Base-by-base conservation (phyloP, 2,329 filamentous ascomycete genomes). In the Didymella segeticola region DNA sequence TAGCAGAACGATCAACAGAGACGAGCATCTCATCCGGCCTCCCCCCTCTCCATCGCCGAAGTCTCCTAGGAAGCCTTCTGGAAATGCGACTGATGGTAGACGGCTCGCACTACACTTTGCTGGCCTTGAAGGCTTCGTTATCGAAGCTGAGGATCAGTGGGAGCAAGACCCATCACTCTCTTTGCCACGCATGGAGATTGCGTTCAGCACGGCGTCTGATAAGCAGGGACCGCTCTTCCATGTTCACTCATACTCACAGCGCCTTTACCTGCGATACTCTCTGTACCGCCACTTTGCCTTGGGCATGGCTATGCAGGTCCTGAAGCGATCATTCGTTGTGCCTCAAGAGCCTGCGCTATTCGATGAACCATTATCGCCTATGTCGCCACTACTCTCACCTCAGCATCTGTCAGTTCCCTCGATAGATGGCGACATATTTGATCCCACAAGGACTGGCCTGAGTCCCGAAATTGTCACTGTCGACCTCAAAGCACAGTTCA, bases 261-360 rank as follows among this genome's bases (percentile, higher is more conserved):
- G 89, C 5, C 77, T 99, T 2, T 86, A 90, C 56, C 69, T 96
- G 7, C 89, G 96, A 43, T 98, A 98, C 70, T 99, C 96, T 0
- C 83, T 99, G 0, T 96, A 96, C 72, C 88, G 93, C 3, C 93
- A 96, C 70, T 99, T 97, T 69, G 89, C 93, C 0, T 82, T 96
- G 22, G 90, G 91, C 1, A 86, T 98, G 55, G 95, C 93, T 8
- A 79, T 83, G 20, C 87, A 87, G 69, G 90, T 96, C 2, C 74
- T 99, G 20, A 72, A 69, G 39, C 74, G 74, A 37, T 80, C 79
- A 0, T 79, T 81, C 47, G 66, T 71, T 39, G 59, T 61, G 58
- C 57, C 53, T 10, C 42, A 53, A 12, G 47, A 66, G 11, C 41
- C 52, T 6, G 36, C 53, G 10, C 56, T 62, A 20, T 47, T 47